Evolutionary conservation across 164 flowering plant genomes (phyloP).

Genomic region (Stephania japonica): DNA sequence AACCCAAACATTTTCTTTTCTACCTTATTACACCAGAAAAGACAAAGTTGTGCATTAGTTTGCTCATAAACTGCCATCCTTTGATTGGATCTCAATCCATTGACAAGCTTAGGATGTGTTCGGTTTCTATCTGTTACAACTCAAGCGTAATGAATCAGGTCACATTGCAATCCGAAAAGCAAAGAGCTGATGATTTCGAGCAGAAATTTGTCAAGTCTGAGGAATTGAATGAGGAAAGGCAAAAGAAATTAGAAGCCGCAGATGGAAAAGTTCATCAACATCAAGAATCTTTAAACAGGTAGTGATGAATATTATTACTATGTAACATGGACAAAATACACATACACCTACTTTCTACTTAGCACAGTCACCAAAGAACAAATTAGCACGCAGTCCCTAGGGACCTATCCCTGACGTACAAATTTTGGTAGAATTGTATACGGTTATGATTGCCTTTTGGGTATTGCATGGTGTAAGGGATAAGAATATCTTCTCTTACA

Average conservation of each 20-base stretch:
- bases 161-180: slow-evolving; percentile 43
- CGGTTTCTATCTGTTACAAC: neutral
- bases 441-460: too few species aligned
- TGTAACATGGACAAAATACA: neutral
- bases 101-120: neutral
- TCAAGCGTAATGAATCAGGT: slow-evolving; percentile 28
- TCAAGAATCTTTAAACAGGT: slow-evolving; percentile 71
- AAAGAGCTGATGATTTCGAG: slow-evolving; percentile 51
- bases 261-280: slow-evolving; percentile 65
- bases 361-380: neutral
- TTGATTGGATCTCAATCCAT: neutral
- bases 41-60: neutral
- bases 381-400: neutral
- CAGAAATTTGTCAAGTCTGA: slow-evolving; percentile 42
- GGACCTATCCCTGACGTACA: neutral
- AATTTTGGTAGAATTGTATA: neutral
- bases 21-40: neutral
- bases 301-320: neutral
- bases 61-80: neutral
- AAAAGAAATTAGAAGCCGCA: slow-evolving; percentile 57
- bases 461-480: too few species aligned
- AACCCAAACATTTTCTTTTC: neutral
- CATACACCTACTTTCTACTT: neutral
- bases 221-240: slow-evolving; percentile 52
- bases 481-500: too few species aligned